Conservation (phyloP, 2,329 filamentous ascomycete genomes). For the Fusarium sp. region DNA sequence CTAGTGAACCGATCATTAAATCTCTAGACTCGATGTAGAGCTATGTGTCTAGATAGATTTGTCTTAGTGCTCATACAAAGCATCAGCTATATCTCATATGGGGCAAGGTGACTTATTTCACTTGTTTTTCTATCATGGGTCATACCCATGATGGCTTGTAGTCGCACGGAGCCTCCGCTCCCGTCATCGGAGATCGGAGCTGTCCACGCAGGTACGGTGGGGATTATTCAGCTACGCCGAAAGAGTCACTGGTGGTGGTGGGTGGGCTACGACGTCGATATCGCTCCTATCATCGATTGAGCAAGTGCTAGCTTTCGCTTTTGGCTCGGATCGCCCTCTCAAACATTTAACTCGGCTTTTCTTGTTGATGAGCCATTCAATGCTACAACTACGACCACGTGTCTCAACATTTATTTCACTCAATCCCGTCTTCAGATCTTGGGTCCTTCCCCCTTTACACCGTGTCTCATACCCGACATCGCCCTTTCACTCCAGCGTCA, state of each 20-base stretch:
- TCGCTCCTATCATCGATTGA: slow-evolving; percentile 14
- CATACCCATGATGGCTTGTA: neutral
- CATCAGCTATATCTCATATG: neutral
- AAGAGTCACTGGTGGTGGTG: slow-evolving; percentile 38
- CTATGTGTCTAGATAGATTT: neutral
- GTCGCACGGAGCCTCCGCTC: slow-evolving; percentile 2
- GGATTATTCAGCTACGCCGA: slow-evolving; percentile 39
- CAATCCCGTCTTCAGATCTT: slow-evolving; percentile 28
- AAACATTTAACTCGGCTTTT: slow-evolving; percentile 16
- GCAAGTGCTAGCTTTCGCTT: slow-evolving; percentile 22
- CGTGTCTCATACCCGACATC: slow-evolving; percentile 25
- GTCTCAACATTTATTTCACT: slow-evolving; percentile 24
- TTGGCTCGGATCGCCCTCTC: slow-evolving; percentile 22
- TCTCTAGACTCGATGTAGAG: neutral
- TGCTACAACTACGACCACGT: slow-evolving; percentile 40
- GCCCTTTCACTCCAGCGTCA: slow-evolving; percentile 22
- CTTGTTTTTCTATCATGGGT: neutral
- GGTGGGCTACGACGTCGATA: slow-evolving; percentile 10
- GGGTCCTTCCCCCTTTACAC: slow-evolving; percentile 15
- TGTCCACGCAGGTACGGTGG: slow-evolving; percentile 2
- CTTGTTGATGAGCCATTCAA: slow-evolving; percentile 28
- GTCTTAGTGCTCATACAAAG: neutral
- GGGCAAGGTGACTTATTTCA: neutral
- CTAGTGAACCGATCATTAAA: neutral
- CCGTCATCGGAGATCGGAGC: slow-evolving; percentile 31